Evolutionary conservation across 257 asterid genomes (phyloP).

Genomic region (Solanum arcanum): DNA sequence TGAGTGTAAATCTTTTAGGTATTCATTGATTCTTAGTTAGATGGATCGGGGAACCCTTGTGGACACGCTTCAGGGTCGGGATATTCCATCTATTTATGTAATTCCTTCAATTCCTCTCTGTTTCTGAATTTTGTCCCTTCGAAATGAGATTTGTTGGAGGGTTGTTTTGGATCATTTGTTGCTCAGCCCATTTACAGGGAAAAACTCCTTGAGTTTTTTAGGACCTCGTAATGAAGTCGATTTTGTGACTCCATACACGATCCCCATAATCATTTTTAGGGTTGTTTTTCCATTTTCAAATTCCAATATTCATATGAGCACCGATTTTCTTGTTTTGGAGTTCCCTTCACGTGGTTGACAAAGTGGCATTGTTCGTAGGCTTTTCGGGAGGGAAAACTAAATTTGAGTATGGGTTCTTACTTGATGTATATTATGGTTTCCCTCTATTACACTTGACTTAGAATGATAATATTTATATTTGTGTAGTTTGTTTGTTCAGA

Average conservation of each 20-base stretch:
- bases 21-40: background rate
- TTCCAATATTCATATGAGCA: background rate
- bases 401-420: background rate
- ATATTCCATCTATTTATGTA: background rate
- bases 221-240: background rate
- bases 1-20: background rate
- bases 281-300: background rate
- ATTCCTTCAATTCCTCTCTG: background rate
- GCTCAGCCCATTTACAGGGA: background rate
- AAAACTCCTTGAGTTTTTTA: background rate
- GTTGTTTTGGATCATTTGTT: background rate
- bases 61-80: background rate
- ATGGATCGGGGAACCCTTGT: background rate
- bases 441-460: background rate
- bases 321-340: background rate
- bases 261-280: background rate
- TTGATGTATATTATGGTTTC: background rate
- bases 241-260: background rate
- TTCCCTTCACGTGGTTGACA: background rate
- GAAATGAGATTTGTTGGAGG: background rate
- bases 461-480: no score
- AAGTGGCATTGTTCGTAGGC: background rate
- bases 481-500: background rate
- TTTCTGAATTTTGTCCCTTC: background rate
- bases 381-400: background rate